Conservation (phyloP, 768 basidiomycete genomes). For the Chiua virens region DNA sequence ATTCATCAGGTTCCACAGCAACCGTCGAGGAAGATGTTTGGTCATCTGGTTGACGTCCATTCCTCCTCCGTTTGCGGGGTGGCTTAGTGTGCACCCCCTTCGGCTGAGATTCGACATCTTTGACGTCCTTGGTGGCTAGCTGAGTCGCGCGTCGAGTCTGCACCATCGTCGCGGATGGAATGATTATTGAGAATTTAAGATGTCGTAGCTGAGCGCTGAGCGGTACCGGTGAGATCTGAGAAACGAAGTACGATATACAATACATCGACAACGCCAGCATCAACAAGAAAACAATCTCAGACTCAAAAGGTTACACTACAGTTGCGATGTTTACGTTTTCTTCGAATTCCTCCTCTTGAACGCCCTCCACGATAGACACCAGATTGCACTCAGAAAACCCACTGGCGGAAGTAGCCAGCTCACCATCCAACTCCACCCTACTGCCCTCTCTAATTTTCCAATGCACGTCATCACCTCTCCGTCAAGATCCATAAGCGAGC, state of each 20-base stretch:
- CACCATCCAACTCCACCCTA: conserved; percentile 58
- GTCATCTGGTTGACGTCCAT: neutral
- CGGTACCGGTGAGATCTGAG: too few species aligned
- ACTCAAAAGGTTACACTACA: too few species aligned
- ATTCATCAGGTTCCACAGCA: neutral
- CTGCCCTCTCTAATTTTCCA: conserved; percentile 41
- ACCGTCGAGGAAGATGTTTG: neutral
- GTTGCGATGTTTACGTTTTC: neutral
- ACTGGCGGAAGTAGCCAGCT: conserved; percentile 61
- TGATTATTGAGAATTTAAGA: neutral
- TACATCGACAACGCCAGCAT: neutral
- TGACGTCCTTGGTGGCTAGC: neutral
- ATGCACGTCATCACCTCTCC: conserved; percentile 43
- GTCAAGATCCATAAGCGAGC: conserved; percentile 65
- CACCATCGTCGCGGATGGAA: conserved; percentile 13
- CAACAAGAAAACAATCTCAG: too few species aligned
- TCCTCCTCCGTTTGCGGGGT: conserved; percentile 18
- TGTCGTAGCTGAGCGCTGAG: too few species aligned
- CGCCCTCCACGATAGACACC: conserved; percentile 38
- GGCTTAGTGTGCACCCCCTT: neutral
- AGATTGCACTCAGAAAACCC: conserved; percentile 48
- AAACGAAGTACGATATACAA: neutral
- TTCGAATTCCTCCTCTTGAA: conserved; percentile 24
- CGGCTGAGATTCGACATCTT: neutral
- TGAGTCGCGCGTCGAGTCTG: conserved; percentile 22